A percentile compares a stretch with the other conserved stretches of the same genome.
phyloP scores from a whole-genome alignment of 495 filamentous ascomycete species.

The Trichodelitschia bisporula region DNA sequence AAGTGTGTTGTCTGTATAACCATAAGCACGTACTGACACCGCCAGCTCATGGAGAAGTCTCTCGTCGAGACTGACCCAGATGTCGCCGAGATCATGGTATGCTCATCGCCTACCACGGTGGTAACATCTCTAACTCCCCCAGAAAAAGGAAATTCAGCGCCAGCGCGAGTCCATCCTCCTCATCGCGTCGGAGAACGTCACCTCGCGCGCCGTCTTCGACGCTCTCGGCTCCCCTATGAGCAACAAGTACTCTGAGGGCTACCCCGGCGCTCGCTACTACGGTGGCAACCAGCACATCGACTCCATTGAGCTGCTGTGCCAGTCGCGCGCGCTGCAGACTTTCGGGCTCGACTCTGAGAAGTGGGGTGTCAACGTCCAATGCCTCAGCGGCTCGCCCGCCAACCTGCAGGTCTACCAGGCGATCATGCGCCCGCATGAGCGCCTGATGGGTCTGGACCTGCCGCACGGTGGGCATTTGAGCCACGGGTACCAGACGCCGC shows the following conservation, averaged over 20 bases:
- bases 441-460: conserved; percentile 91
- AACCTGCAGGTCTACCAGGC: conserved; percentile 99
- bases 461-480: conserved; percentile 95
- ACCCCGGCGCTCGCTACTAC: conserved; percentile 96
- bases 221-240: conserved; percentile 77
- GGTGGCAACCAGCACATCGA: conserved; percentile 99
- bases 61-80: conserved; percentile 72
- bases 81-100: conserved; percentile 82
- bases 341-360: conserved; percentile 68
- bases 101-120: conserved; percentile 6
- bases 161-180: conserved; percentile 96
- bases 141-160: conserved; percentile 88
- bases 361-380: conserved; percentile 99
- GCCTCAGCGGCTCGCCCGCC: conserved; percentile 73
- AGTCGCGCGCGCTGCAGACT: conserved; percentile 78
- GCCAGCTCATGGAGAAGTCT: conserved; percentile 70
- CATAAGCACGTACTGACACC: conserved; percentile 25
- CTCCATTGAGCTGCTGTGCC: conserved; percentile 83
- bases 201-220: conserved; percentile 72
- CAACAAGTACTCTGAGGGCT: conserved; percentile 99
- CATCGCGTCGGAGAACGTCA: conserved; percentile 87
- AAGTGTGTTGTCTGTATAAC: conserved; percentile 15
- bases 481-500: conserved; percentile 92
- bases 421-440: conserved; percentile 87
- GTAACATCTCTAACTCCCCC: conserved; percentile 4